Evolutionary conservation across 1,284 basidiomycete species (phyloP).

Genomic region (Cutaneotrichosporon sp.): DNA sequence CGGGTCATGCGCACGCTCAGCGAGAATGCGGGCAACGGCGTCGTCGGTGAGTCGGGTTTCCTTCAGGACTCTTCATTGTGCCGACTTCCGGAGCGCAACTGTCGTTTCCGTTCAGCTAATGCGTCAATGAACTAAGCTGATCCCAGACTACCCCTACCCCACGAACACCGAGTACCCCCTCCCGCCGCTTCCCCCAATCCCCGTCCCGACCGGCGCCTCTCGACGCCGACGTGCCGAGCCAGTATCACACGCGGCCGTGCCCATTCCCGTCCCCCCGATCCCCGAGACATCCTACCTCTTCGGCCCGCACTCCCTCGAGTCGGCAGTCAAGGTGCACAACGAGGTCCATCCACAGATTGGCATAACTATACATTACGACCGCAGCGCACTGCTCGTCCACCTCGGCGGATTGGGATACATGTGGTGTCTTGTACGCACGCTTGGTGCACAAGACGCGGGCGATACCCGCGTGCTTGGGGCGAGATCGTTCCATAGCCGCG

Average conservation of each 20-base stretch:
- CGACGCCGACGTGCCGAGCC: conserved; percentile 11
- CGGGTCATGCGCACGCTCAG: conserved; percentile 13
- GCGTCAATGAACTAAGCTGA: neutral
- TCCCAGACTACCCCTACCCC: conserved; percentile 26
- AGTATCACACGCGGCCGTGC: neutral
- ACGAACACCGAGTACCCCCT: conserved; percentile 21
- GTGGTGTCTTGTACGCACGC: conserved; percentile 15
- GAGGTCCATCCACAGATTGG: neutral
- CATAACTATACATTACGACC: conserved; percentile 7
- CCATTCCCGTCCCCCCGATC: conserved; percentile 12
- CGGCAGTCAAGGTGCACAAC: conserved; percentile 16
- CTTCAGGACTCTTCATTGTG: neutral
- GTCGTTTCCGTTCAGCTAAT: neutral
- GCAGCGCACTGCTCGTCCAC: conserved; percentile 17
- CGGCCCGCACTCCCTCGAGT: neutral
- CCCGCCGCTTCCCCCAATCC: conserved; percentile 25
- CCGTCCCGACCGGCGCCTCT: conserved; percentile 16
- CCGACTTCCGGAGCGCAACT: neutral
- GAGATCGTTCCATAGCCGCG: conserved; percentile 14
- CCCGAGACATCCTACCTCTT: conserved; percentile 7
- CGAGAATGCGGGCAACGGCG: conserved; percentile 16
- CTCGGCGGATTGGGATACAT: conserved; percentile 9
- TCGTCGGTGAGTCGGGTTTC: conserved; percentile 11
- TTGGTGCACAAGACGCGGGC: conserved; percentile 5
- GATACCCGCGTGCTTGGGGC: conserved; percentile 15